Base-by-base conservation (phyloP, 2,329 filamentous ascomycete species). In the Trichoderma brevicompactum region DNA sequence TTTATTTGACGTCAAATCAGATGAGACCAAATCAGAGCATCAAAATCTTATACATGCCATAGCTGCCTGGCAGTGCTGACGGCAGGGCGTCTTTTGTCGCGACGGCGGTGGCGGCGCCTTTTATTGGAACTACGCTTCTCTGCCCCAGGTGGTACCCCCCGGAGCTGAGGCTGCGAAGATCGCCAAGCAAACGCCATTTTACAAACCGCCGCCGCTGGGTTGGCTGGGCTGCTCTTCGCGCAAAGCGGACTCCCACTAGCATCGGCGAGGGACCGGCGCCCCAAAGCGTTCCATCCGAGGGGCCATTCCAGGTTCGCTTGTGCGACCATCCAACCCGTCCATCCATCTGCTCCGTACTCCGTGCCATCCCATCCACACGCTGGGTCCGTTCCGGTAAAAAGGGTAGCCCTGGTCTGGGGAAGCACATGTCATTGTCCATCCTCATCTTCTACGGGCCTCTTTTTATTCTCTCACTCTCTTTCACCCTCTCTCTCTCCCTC, bases 401-500 rank as follows among this genome's bases (percentile, higher is more conserved):
- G 46, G 65, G 60, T 58, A 46, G 52, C 59, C 59, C 65, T 56
- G 55, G 65, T 66, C 65, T 60, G 53, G 65, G 65, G 65, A 66
- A 66, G 65, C 65, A 66, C 65, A 66, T 66, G 61, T 65, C 65
- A 66, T 60, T 59, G 38, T 55, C 38, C 36, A n/a, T 61, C 17
- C 55, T 65, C 63, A 44, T 49, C 61, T 64, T 41, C 7, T 38
- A 10, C 10, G 36, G 7, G 41, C 23, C 28, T 32, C 38, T 36
- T 54, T 34, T 44, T 58, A 43, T 28, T 19, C 63, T 69, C 71
- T 58, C 61, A 41, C 43, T 53, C 66, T 58, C 54, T 64, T 59
- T n/a, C n/a, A n/a, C 65, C 64, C 64, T 67, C 67, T 67, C 60
- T 69, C 13, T 34, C 56, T 43, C 44, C 65, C 66, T 53, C 46